phyloP scores from a whole-genome alignment of 2,329 filamentous ascomycete genomes.

The Pseudocercospora ulei region DNA sequence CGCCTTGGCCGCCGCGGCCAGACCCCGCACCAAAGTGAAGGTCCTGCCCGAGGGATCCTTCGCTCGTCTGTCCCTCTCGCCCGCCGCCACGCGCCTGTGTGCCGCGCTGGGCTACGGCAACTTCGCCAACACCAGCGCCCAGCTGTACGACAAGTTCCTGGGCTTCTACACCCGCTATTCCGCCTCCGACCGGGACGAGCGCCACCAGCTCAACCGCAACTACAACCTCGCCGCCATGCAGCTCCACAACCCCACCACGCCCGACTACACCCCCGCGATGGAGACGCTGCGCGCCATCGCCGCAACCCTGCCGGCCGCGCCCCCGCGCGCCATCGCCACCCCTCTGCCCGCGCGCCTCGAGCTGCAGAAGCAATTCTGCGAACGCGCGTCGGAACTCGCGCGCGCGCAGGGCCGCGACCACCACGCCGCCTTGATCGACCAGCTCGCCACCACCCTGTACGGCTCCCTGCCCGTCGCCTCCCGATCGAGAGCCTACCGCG shows the following conservation, averaged over 20 bases:
- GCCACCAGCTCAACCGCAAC: not conserved
- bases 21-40: too few relatives aligned
- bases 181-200: not conserved
- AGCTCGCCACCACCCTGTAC: too few relatives aligned
- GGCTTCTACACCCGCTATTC: not conserved
- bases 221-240: not conserved
- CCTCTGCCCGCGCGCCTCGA: not conserved
- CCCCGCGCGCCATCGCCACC: not conserved
- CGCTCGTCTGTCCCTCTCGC: not conserved
- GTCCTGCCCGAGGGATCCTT: too few relatives aligned
- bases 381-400: not conserved
- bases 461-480: too few relatives aligned
- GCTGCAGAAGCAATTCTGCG: not conserved
- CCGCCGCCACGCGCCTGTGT: not conserved
- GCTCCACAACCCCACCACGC: not conserved
- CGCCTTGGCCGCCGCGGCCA: not conserved
- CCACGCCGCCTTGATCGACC: not conserved
- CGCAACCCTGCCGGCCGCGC: not conserved
- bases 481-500: too few relatives aligned
- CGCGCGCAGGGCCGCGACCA: not conserved
- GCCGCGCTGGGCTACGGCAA: not conserved
- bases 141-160: not conserved
- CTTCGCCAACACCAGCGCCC: not conserved
- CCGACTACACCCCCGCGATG: not conserved
- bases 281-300: not conserved